phyloP scores from a whole-genome alignment of 495 filamentous ascomycete species.

The Ramalina peruviana region DNA sequence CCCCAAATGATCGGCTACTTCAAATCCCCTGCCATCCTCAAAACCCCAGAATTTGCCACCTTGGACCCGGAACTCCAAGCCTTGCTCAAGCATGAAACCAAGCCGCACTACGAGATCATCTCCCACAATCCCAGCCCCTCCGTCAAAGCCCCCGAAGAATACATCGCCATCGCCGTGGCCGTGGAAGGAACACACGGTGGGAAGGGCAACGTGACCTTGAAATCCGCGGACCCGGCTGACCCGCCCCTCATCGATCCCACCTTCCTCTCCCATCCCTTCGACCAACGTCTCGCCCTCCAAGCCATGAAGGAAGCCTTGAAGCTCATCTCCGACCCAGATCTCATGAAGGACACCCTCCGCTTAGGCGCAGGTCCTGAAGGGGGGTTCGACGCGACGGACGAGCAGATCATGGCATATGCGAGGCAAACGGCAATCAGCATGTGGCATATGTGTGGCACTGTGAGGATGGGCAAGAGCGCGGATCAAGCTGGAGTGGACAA shows the following conservation, averaged over 20 bases:
- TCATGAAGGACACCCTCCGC: constrained; percentile 31
- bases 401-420: constrained; percentile 48
- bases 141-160: constrained; percentile 25
- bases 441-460: constrained; percentile 74
- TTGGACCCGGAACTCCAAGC: constrained; percentile 26
- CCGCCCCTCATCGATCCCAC: constrained; percentile 44
- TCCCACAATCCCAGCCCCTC: constrained; percentile 38
- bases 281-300: constrained; percentile 40
- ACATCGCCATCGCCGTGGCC: constrained; percentile 21
- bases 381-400: constrained; percentile 28
- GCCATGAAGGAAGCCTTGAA: constrained; percentile 33
- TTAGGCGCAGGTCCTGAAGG: constrained; percentile 30
- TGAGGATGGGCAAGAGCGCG: constrained; percentile 61
- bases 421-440: constrained; percentile 63
- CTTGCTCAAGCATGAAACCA: constrained; percentile 28
- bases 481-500: constrained; percentile 44
- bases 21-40: constrained; percentile 30
- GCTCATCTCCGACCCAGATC: constrained; percentile 28
- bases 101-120: constrained; percentile 34
- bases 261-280: constrained; percentile 42
- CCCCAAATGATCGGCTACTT: constrained; percentile 39
- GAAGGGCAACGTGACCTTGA: constrained; percentile 38
- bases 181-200: constrained; percentile 18
- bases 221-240: constrained; percentile 38
- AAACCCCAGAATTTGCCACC: constrained; percentile 29